A percentile compares a stretch with the other conserved stretches of the same genome.
Conservation (phyloP, 306 rosid species). For the Quillaja saponaria region DNA sequence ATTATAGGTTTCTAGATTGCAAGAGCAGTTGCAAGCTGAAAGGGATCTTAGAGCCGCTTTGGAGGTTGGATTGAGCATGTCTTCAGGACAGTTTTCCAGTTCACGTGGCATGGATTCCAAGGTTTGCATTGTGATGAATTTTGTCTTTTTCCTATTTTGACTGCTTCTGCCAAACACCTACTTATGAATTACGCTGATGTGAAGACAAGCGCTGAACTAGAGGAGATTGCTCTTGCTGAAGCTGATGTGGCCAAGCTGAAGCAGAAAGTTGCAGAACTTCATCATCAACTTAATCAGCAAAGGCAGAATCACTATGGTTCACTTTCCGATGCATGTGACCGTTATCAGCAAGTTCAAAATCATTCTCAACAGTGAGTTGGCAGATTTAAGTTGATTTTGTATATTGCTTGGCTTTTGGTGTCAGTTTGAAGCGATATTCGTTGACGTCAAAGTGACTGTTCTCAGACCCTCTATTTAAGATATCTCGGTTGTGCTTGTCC, state of each 20-base stretch:
- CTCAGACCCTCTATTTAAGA: not conserved
- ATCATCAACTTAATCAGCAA: conserved; percentile 96
- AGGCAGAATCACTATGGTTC: conserved; percentile 92
- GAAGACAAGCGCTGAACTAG: conserved; percentile 97
- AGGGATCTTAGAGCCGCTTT: conserved; percentile 99
- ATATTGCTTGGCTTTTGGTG: conserved; percentile 13
- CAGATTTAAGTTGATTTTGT: conserved; percentile 20
- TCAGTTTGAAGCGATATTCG: not conserved
- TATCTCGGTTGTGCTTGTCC: no score
- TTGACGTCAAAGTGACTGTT: not conserved
- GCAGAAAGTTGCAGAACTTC: conserved; percentile 99
- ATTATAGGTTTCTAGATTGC: conserved; percentile 89
- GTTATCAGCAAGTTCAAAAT: conserved; percentile 76
- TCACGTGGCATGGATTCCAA: conserved; percentile 95
- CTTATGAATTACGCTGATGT: conserved; percentile 42
- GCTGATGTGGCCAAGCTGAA: conserved; percentile 97
- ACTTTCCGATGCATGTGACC: conserved; percentile 81
- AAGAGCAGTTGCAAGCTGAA: conserved; percentile 99
- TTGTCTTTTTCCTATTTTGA: conserved; percentile 6
- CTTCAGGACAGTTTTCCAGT: conserved; percentile 82
- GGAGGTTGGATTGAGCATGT: conserved; percentile 97
- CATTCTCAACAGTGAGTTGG: conserved; percentile 85
- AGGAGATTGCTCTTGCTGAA: conserved; percentile 99
- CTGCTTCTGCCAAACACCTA: conserved; percentile 23
- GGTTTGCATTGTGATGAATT: conserved; percentile 50